A percentile compares a stretch with the other conserved stretches of the same genome.
Conservation (phyloP, 2,329 filamentous ascomycete species). For the Botryotinia convoluta region DNA sequence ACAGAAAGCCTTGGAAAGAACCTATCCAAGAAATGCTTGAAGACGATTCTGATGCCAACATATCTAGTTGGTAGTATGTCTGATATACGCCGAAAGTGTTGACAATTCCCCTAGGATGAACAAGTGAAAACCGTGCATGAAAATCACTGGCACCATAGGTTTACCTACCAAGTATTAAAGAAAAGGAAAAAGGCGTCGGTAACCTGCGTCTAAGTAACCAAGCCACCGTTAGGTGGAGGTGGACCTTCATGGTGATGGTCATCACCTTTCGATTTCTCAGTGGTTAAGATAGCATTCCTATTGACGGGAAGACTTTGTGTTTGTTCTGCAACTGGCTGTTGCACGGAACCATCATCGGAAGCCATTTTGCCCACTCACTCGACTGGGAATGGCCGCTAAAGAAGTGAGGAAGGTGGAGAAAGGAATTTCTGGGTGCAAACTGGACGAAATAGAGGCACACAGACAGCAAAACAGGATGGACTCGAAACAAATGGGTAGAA, state of each 20-base stretch:
- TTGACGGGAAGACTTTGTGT: no score
- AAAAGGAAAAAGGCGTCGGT: neutral
- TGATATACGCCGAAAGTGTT: neutral
- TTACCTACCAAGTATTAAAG: neutral
- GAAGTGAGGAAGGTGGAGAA: neutral
- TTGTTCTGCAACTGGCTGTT: no score
- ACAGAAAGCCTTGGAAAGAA: neutral
- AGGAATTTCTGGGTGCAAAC: neutral
- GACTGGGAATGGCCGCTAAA: neutral
- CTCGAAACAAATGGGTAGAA: no score
- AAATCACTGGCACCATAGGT: neutral
- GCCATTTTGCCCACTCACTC: neutral
- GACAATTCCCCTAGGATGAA: no score
- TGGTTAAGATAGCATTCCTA: no score
- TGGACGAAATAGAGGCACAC: neutral
- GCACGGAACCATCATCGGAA: no score
- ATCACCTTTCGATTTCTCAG: no score
- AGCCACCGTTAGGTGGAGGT: neutral
- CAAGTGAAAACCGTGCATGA: neutral
- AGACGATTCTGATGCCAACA: neutral
- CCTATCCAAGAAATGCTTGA: slow-evolving; percentile 1
- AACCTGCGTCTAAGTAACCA: neutral
- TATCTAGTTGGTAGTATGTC: neutral
- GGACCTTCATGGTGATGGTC: no score
- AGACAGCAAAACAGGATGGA: neutral